A percentile compares a stretch with the other conserved stretches of the same genome.
Evolutionary conservation across 1,139 yeast genomes (phyloP).

Genomic region (Meyerozyma smithsonii): DNA sequence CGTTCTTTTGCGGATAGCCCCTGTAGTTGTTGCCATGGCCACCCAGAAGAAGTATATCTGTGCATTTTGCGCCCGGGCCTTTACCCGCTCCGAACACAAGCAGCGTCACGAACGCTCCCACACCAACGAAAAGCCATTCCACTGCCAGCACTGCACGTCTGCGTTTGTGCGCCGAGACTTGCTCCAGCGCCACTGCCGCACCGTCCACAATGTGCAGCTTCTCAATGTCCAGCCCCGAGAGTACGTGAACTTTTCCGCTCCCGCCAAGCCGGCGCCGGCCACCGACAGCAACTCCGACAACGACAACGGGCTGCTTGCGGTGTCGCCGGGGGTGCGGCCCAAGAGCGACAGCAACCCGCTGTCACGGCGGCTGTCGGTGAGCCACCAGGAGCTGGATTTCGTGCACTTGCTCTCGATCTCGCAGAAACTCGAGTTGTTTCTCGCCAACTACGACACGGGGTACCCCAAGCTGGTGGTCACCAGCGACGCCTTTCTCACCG

Average conservation of each 20-base stretch:
- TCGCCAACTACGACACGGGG: conserved; percentile 15
- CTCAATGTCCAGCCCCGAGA: conserved; percentile 8
- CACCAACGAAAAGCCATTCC: conserved; percentile 78
- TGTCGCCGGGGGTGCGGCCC: background rate
- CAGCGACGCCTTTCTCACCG: conserved; percentile 3
- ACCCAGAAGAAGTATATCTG: conserved; percentile 65
- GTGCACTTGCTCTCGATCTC: conserved; percentile 32
- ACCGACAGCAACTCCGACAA: conserved; percentile 7
- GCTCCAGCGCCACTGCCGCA: conserved; percentile 70
- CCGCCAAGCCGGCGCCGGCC: background rate
- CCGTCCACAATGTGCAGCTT: conserved; percentile 54
- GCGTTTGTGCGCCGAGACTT: conserved; percentile 75
- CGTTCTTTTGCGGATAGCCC: too few relatives aligned
- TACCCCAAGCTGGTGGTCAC: conserved; percentile 4
- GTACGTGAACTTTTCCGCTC: background rate
- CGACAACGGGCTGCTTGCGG: conserved; percentile 2
- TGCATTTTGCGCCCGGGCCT: conserved; percentile 76
- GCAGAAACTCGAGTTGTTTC: conserved; percentile 23
- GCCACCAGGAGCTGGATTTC: conserved; percentile 18
- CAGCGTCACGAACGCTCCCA: conserved; percentile 82
- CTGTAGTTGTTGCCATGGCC: conserved; percentile 30
- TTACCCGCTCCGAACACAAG: conserved; percentile 77
- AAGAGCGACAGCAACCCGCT: conserved; percentile 4
- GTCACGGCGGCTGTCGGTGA: conserved; percentile 4
- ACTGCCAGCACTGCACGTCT: conserved; percentile 65